phyloP scores from a whole-genome alignment of 2,329 filamentous ascomycete species.

The Talaromyces verruculosus region DNA sequence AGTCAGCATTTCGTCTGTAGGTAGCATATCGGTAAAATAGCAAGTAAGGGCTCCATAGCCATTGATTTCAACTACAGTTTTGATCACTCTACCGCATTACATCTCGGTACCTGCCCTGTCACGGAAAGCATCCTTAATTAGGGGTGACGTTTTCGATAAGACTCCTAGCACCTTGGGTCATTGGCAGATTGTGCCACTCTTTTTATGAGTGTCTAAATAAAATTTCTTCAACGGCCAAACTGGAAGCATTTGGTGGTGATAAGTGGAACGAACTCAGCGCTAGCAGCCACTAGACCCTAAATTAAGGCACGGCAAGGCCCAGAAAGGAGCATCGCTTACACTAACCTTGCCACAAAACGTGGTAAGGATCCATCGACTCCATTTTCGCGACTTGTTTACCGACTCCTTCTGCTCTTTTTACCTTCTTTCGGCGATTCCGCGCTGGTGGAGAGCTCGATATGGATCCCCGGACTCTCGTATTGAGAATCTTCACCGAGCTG shows the following conservation, averaged over 20 bases:
- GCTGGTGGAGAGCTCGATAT: not conserved
- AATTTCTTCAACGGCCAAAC: not conserved
- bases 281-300: not conserved
- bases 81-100: not conserved
- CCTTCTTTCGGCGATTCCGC: not conserved
- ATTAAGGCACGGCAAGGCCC: not conserved
- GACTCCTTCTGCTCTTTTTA: not conserved
- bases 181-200: not conserved
- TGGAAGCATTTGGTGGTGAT: not conserved
- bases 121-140: not conserved
- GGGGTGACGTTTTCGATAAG: not conserved
- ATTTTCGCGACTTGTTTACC: not conserved
- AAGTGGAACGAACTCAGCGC: not conserved
- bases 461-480: not conserved
- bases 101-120: not conserved
- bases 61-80: not conserved
- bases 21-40: not conserved
- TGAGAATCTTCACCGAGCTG: not conserved
- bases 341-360: not conserved
- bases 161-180: not conserved
- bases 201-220: not conserved
- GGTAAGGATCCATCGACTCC: not conserved
- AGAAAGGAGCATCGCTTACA: not conserved
- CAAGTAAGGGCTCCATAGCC: not conserved
- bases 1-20: not conserved